These are phyloP conservation scores for Amphibolis antarctica DNA, from an alignment of 106 monocot species.

Conservation along the genomic window DNA sequence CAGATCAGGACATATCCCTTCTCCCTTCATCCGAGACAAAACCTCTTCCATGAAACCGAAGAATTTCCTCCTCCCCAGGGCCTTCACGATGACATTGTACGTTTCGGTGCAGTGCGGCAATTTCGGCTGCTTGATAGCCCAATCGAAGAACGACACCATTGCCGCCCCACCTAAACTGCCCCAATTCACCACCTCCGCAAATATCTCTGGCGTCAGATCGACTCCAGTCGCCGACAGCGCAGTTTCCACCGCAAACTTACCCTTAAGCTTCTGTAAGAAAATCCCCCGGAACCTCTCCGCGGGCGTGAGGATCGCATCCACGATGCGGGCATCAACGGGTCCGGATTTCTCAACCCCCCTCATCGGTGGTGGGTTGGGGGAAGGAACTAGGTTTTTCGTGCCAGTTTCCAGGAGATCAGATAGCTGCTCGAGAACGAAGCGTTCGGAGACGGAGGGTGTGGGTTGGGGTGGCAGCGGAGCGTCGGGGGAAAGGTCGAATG, in stretches of 20 bases:
- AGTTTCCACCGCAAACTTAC: constrained; percentile 39
- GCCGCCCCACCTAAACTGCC: constrained; percentile 49
- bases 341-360: background rate
- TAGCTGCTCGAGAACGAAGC: constrained; percentile 33
- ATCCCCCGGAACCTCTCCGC: constrained; percentile 65
- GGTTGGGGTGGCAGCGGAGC: background rate
- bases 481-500: background rate
- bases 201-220: constrained; percentile 45
- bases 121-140: constrained; percentile 47
- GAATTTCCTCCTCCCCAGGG: constrained; percentile 70
- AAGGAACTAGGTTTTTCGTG: constrained; percentile 4
- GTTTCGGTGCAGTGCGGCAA: constrained; percentile 24
- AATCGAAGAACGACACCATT: constrained; percentile 75
- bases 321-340: background rate
- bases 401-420: constrained; percentile 31
- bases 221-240: constrained; percentile 50
- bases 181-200: constrained; percentile 47
- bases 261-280: constrained; percentile 53
- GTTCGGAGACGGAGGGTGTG: constrained; percentile 23
- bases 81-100: constrained; percentile 51
- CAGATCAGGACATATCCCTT: constrained; percentile 33
- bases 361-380: background rate
- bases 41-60: constrained; percentile 44
- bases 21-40: constrained; percentile 38
- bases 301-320: constrained; percentile 33